Percentiles rank a stretch among this genome's conserved stretches.
These are phyloP conservation scores for Articulospora tetracladia DNA, from an alignment of 495 filamentous ascomycete species.

Conservation along the genomic window DNA sequence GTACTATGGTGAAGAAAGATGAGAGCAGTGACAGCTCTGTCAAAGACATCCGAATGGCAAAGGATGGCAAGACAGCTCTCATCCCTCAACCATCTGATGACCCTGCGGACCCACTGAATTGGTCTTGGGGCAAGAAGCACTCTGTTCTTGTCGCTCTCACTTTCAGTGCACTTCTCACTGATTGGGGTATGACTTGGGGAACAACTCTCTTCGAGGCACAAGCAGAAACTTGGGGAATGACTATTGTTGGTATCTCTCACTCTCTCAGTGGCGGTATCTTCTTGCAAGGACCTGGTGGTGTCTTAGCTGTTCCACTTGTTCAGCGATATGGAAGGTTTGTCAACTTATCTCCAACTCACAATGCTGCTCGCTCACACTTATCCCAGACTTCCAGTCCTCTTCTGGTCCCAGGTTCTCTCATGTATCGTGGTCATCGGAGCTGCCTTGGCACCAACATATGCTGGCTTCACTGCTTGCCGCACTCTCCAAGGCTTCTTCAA, in stretches of 20 bases:
- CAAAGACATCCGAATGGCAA: constrained; percentile 1
- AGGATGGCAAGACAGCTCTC: constrained; percentile 44
- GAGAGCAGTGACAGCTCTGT: neutral
- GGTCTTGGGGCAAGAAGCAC: constrained; percentile 35
- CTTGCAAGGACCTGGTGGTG: constrained; percentile 12
- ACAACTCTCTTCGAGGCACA: constrained; percentile 13
- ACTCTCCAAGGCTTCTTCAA: constrained; percentile 17
- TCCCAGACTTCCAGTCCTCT: constrained; percentile 8
- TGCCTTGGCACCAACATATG: constrained; percentile 7
- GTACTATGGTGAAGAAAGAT: neutral
- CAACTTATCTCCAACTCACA: neutral
- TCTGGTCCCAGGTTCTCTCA: constrained; percentile 13
- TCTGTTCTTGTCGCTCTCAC: constrained; percentile 9
- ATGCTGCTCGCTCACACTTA: neutral
- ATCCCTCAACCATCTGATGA: constrained; percentile 55
- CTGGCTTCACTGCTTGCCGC: constrained; percentile 13
- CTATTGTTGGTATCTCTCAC: constrained; percentile 11
- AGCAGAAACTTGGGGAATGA: constrained; percentile 9
- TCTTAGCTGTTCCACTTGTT: constrained; percentile 10
- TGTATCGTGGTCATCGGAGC: constrained; percentile 13
- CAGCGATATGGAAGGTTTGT: constrained; percentile 12
- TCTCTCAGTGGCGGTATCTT: constrained; percentile 14
- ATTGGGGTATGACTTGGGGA: constrained; percentile 17
- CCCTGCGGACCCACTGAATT: constrained; percentile 60
- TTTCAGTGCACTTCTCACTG: constrained; percentile 10